Conservation (phyloP, 169 alveolate species). For the Cryptosporidium bovis region DNA sequence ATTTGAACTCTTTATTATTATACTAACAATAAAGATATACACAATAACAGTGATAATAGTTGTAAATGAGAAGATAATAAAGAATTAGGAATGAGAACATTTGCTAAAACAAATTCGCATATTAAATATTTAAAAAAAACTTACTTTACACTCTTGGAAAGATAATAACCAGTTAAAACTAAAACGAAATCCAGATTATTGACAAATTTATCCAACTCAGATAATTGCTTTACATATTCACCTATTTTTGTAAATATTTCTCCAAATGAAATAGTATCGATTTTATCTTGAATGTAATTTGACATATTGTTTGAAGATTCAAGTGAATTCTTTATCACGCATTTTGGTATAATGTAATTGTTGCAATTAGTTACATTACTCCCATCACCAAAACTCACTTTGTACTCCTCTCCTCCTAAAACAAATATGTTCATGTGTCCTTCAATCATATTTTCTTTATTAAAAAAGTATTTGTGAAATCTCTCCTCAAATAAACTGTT, state of each 20-base stretch:
- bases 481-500: conserved; percentile 31
- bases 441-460: neutral
- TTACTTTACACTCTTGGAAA: conserved; percentile 39
- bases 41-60: neutral
- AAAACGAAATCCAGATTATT: neutral
- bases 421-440: conserved; percentile 3
- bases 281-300: neutral
- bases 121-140: neutral
- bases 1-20: no score
- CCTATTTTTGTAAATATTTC: conserved; percentile 5
- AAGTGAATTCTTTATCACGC: neutral
- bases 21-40: neutral
- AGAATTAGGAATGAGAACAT: neutral
- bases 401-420: neutral
- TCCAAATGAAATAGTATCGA: conserved; percentile 15
- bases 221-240: neutral
- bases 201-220: neutral
- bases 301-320: neutral
- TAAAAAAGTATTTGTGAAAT: neutral
- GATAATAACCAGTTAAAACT: conserved; percentile 6
- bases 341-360: conserved; percentile 28
- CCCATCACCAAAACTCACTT: neutral
- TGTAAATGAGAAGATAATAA: neutral
- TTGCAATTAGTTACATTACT: neutral
- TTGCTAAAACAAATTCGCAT: neutral